Conservation (phyloP, 768 basidiomycete species). For the Suillus weaverae region DNA sequence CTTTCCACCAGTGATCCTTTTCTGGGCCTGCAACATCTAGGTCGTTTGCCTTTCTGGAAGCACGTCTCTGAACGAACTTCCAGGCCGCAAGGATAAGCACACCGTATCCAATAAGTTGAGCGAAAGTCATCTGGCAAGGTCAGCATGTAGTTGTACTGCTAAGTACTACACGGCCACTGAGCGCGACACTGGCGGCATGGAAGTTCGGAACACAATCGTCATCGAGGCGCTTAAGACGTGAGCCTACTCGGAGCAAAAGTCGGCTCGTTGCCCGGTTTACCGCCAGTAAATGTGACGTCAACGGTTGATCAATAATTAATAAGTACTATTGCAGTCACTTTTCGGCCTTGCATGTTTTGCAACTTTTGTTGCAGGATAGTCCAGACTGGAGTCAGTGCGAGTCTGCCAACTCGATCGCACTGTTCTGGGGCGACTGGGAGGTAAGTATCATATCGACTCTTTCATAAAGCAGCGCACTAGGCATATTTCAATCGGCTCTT, state of each 20-base stretch:
- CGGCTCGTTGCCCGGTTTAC: neutral
- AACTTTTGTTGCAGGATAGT: no score
- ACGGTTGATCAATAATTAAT: no score
- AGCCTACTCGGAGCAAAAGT: neutral
- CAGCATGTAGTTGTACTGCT: neutral
- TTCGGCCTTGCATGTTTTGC: no score
- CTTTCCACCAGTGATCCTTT: slow-evolving; percentile 1
- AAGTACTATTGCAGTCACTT: neutral
- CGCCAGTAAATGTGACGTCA: no score
- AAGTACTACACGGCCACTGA: neutral
- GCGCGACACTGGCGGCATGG: neutral
- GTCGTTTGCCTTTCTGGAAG: neutral
- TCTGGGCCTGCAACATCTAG: slow-evolving; percentile 1
- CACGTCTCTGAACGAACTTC: neutral
- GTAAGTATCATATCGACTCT: no score
- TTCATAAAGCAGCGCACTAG: no score
- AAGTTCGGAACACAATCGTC: neutral
- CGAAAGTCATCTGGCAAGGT: neutral
- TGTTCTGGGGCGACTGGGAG: no score
- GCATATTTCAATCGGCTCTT: no score
- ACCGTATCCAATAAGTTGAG: neutral
- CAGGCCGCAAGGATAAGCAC: neutral
- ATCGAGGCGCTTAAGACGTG: neutral
- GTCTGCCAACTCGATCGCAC: no score
- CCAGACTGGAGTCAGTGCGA: no score